Evolutionary conservation across 768 basidiomycete genomes (phyloP), one percentile per base, ranked within the genome.

Genomic region (Lentinula guzmanii): DNA sequence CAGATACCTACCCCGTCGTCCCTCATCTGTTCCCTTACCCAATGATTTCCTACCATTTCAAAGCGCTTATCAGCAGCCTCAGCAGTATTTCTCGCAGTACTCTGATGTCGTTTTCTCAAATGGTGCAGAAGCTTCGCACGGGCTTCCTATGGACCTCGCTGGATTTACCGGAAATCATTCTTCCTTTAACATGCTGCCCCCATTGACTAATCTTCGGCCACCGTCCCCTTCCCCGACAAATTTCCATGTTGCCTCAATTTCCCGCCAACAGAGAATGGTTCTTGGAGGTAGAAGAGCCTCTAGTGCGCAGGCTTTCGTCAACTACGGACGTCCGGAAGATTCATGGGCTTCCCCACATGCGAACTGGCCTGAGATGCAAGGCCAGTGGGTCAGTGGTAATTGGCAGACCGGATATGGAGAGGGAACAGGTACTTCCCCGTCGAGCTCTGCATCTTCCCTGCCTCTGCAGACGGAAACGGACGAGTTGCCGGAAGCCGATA

Each of bases 21-120:
- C 86, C 1, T 88, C 86, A 0, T 86, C 85, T 0, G 86, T 86
- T 0, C 87, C 86, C 1, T 80, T 86, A 9, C 83, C 82, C 3
- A 79, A 79, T 64, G 74, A 76, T 51, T 67, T 62, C 61, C 31
- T 60, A 24, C 35, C 48, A 35, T 51, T 52, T 37, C 50, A 52
- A 28, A 11, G 9, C 18, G 59, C 50, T 10, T 50, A 50, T 28
- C 45, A 48, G n/a, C 56, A 43, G 33, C n/a, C 48, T 21, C 58
- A 52, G 21, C 59, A 52, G 41, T 42, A 37, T 58, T 43, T 51
- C 48, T 41, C 43, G 15, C 45, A 56, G 24, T 51, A 62, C 60
- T 72, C 73, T 84, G 48, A 68, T 79, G 0, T 65, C 85, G 13
- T 81, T 83, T 0, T 69, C 75, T 0, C 59, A 78, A 1, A 74